Evolutionary conservation across 2,329 filamentous ascomycete genomes (phyloP), one percentile per base, ranked within the genome.

Genomic region (Colletotrichum sp.): DNA sequence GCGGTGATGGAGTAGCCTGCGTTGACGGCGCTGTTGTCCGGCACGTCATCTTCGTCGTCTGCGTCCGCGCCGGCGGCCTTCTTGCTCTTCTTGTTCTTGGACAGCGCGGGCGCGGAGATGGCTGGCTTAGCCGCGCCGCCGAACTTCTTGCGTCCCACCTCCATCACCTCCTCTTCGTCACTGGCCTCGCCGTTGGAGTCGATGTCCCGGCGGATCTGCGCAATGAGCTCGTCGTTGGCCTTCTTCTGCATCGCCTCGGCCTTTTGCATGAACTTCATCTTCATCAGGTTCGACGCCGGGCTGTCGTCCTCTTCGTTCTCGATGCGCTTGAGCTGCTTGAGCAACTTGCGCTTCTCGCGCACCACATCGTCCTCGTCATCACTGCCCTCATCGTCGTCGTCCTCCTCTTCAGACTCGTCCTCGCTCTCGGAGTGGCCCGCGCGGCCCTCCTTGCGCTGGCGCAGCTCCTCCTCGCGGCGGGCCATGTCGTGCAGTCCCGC

Each of bases 241-340:
- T 93, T 91, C 83, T 93, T 96, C 80, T 92, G 92, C 48, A 92
- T 89, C 32, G 93, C 94, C 81, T 98, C 96, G 2, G 96, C 95
- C 78, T 94, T 95, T 80, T 94, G 92, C 97, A 99, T 98, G 83
- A 99, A 99, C 76, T 95, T 95, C 93, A 99, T 95, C 67, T 91
- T 90, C 84, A 95, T 92, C 8, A 99, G 86, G 79, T 92, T 93
- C 16, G 93, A 93, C 0, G 91, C 90, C 21, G 82, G 87, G n/a
- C 85, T 86, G 26, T 90, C 89, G 16, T 88, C 85, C 10, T 85
- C 81, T 38, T 87, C 85, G 21, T 85, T 84, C 18, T 86, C 85
- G 8, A 88, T 79, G 76, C 83, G 86, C 76, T 86, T 87, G 65
- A 89, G 85, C 77, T 90, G 82, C 52, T 85, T 85, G 56, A 93